phyloP scores from a whole-genome alignment of 2,329 filamentous ascomycete species.

The Fusarium torulosum region DNA sequence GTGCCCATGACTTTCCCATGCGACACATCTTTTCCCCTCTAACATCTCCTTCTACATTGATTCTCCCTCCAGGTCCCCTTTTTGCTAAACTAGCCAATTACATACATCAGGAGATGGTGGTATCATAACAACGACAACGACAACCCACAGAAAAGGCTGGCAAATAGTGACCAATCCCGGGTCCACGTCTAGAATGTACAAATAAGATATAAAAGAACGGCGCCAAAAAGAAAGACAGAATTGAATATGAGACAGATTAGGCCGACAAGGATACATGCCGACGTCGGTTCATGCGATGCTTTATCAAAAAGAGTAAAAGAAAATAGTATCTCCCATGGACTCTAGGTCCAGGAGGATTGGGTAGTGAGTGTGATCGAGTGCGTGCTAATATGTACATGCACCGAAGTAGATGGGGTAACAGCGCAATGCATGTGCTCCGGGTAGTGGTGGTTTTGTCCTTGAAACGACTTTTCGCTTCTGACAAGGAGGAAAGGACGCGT shows the following conservation, averaged over 20 bases:
- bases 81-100: slow-evolving; percentile 49
- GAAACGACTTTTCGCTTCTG: slow-evolving; percentile 11
- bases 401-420: slow-evolving; percentile 26
- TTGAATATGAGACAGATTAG: slow-evolving; percentile 51
- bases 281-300: slow-evolving; percentile 48
- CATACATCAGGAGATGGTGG: slow-evolving; percentile 50
- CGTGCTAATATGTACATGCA: slow-evolving; percentile 34
- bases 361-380: slow-evolving; percentile 37
- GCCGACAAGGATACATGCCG: slow-evolving; percentile 49
- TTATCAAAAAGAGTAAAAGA: slow-evolving; percentile 41
- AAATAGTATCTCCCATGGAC: slow-evolving; percentile 30
- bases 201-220: slow-evolving; percentile 39
- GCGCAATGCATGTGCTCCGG: slow-evolving; percentile 31
- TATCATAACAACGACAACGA: slow-evolving; percentile 49
- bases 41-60: slow-evolving; percentile 32
- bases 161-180: slow-evolving; percentile 48
- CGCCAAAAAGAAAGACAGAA: slow-evolving; percentile 37
- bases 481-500: slow-evolving; percentile 14
- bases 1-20: slow-evolving; percentile 18
- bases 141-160: slow-evolving; percentile 39
- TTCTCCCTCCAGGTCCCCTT: slow-evolving; percentile 30
- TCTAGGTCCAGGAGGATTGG: slow-evolving; percentile 31
- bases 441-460: slow-evolving; percentile 6
- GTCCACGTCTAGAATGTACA: slow-evolving; percentile 54
- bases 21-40: slow-evolving; percentile 26